A percentile compares a stretch with the other conserved stretches of the same genome.
These are phyloP conservation scores for Chlamydomonas schloesseri DNA, from an alignment of 139 green algal species.

Conservation along the genomic window DNA sequence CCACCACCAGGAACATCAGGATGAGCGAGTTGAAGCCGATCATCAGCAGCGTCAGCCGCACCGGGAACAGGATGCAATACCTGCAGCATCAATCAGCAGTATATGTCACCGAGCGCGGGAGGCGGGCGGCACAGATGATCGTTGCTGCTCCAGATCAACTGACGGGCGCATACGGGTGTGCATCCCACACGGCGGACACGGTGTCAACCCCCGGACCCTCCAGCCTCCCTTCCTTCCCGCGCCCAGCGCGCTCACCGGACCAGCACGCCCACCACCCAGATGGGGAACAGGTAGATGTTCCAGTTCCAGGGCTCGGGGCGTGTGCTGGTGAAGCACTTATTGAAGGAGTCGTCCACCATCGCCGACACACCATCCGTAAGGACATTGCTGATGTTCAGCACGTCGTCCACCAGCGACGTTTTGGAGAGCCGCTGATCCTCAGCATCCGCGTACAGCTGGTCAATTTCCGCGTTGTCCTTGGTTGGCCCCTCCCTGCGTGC, in stretches of 20 bases:
- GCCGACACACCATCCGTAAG: slow-evolving; percentile 87
- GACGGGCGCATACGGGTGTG: too few species aligned
- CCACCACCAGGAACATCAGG: slow-evolving; percentile 80
- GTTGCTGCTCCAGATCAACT: too few species aligned
- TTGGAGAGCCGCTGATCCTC: slow-evolving; percentile 48
- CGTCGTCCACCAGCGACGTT: slow-evolving; percentile 59
- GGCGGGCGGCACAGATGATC: too few species aligned
- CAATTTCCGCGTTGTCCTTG: slow-evolving; percentile 44
- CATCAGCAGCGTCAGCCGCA: slow-evolving; percentile 81
- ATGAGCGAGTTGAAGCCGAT: slow-evolving; percentile 84
- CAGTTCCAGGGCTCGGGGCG: slow-evolving; percentile 95
- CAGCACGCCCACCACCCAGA: slow-evolving; percentile 80
- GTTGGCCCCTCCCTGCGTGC: slow-evolving; percentile 20
- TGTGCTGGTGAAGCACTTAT: slow-evolving; percentile 89
- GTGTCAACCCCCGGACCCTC: not conserved
- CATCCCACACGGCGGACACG: not conserved
- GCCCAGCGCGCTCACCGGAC: slow-evolving; percentile 42
- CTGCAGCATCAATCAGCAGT: too few species aligned
- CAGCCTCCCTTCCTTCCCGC: not conserved
- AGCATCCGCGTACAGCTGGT: slow-evolving; percentile 41
- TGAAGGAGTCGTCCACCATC: slow-evolving; percentile 97
- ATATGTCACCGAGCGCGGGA: too few species aligned
- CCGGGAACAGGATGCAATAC: slow-evolving; percentile 67
- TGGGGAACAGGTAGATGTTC: slow-evolving; percentile 97
- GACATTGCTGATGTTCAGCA: slow-evolving; percentile 87